Percentiles rank a stretch among this genome's conserved stretches.
phyloP scores from a whole-genome alignment of 495 filamentous ascomycete genomes.

The Hyaloscypha finlandica region DNA sequence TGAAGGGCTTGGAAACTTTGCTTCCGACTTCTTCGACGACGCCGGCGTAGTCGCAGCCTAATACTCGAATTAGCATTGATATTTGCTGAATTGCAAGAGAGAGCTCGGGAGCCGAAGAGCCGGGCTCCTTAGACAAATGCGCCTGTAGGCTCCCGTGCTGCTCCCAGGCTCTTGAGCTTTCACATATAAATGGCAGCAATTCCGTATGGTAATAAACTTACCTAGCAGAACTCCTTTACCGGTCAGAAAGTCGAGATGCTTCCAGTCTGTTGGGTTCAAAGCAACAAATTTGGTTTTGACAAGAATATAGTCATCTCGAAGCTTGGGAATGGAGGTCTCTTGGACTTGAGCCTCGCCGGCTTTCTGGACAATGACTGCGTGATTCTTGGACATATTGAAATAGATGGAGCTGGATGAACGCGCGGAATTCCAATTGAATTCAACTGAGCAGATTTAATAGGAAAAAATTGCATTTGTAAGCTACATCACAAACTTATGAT shows the following conservation, averaged over 20 bases:
- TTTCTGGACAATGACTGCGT: slow-evolving; percentile 26
- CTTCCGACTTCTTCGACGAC: slow-evolving; percentile 39
- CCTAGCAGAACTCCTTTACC: slow-evolving; percentile 31
- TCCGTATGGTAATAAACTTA: no score
- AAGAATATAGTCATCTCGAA: slow-evolving; percentile 30
- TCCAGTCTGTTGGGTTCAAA: slow-evolving; percentile 50
- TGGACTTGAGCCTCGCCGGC: slow-evolving; percentile 9
- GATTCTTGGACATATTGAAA: slow-evolving; percentile 21
- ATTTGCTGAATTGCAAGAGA: slow-evolving; percentile 5
- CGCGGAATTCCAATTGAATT: not conserved
- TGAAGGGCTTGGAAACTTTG: slow-evolving; percentile 25
- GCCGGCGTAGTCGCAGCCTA: slow-evolving; percentile 49
- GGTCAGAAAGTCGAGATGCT: slow-evolving; percentile 41
- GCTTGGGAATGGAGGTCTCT: slow-evolving; percentile 23
- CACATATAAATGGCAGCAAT: no score
- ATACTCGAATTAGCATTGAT: not conserved
- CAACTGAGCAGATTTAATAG: not conserved
- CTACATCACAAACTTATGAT: not conserved
- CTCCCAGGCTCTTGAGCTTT: no score
- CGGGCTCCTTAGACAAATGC: no score
- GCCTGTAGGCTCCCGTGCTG: no score
- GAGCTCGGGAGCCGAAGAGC: no score
- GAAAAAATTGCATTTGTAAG: not conserved
- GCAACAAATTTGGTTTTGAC: slow-evolving; percentile 41
- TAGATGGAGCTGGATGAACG: not conserved